phyloP scores from a whole-genome alignment of 371 early-diverging fungal genomes.

The Coemansia sp. region DNA sequence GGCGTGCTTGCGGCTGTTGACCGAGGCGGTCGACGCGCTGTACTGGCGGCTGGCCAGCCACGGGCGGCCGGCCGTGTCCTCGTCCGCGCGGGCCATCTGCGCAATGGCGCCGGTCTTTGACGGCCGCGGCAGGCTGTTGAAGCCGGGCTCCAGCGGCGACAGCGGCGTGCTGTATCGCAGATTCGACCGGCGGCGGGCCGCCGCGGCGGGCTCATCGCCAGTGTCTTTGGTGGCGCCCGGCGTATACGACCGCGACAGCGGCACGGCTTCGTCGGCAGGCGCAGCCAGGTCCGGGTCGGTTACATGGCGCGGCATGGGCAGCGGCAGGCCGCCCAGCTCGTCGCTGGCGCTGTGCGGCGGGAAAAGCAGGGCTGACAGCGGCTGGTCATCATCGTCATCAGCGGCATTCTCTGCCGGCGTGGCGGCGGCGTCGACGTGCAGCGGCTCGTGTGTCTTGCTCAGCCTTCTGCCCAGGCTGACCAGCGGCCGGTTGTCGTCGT shows the following conservation, averaged over 20 bases:
- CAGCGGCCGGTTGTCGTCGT: constrained; percentile 28
- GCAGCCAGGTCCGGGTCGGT: constrained; percentile 30
- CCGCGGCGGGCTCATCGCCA: neutral
- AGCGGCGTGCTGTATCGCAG: constrained; percentile 15
- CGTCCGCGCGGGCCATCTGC: neutral
- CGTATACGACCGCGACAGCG: constrained; percentile 28
- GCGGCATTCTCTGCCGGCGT: neutral
- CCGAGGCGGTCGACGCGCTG: constrained; percentile 31
- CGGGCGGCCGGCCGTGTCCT: too few species aligned
- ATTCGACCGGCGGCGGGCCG: constrained; percentile 20
- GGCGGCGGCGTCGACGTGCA: constrained; percentile 9
- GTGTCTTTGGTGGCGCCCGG: constrained; percentile 2
- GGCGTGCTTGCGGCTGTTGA: constrained; percentile 19
- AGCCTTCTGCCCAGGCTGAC: constrained; percentile 13
- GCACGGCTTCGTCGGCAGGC: constrained; percentile 30
- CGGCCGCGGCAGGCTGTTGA: constrained; percentile 23
- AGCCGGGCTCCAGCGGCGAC: constrained; percentile 8
- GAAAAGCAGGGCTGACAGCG: constrained; percentile 34
- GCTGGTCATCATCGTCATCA: constrained; percentile 44
- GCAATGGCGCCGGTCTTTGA: constrained; percentile 1
- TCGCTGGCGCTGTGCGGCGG: constrained; percentile 18
- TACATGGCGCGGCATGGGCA: constrained; percentile 38
- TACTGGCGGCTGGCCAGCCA: constrained; percentile 31
- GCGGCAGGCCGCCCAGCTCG: constrained; percentile 38
- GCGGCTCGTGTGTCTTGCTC: constrained; percentile 8